Evolutionary conservation across 495 filamentous ascomycete genomes (phyloP), one percentile per base, ranked within the genome.

Genomic region (Tetracladium marchalianum): DNA sequence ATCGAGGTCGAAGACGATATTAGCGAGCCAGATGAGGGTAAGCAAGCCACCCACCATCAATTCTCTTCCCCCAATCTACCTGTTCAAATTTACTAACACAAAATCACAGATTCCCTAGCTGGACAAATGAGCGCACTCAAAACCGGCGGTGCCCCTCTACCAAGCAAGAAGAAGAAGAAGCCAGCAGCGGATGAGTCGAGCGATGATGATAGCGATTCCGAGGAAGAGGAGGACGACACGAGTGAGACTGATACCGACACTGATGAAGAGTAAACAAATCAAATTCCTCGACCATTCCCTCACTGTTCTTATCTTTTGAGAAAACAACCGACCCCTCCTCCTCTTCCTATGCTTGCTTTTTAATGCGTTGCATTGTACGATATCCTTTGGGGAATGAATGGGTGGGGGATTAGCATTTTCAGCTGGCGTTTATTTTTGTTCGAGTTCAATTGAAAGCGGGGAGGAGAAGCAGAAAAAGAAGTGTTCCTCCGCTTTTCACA

Each of bases 1-100:
- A 78, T 94, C 58, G 77, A 78, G 34, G 84, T 82, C 12, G 85
- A 87, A 50, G 92, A 96, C 56, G 90, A 96, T 56, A 96, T 96
- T 52, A 93, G 86, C 62, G 92, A 98, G 63, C 90, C 93, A 8
- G 92, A 97, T 59, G 92, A 96, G 71, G 92, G 92, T 94, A 71
- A 70, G 80, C 22, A 27, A 27, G 3, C 22, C 22, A 27, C 22
- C 3, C 22, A 27, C 22, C 22, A n/a, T 66, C 42, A 41, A 33
- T 46, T 39, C 47, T 40, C 34, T 36, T 35, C 27, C 17, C 27
- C 19, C 39, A n/a, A 22, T n/a, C 27, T 33, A 48, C 34, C n/a
- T n/a, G n/a, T n/a, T n/a, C n/a, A 19, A 39, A 35, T 7, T 8
- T 16, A 40, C n/a, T 31, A 17, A 5, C 12, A 37, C 17, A 56